A percentile compares a stretch with the other conserved stretches of the same genome.
Conservation (phyloP, 768 basidiomycete genomes). For the Arthromyces matolae region DNA sequence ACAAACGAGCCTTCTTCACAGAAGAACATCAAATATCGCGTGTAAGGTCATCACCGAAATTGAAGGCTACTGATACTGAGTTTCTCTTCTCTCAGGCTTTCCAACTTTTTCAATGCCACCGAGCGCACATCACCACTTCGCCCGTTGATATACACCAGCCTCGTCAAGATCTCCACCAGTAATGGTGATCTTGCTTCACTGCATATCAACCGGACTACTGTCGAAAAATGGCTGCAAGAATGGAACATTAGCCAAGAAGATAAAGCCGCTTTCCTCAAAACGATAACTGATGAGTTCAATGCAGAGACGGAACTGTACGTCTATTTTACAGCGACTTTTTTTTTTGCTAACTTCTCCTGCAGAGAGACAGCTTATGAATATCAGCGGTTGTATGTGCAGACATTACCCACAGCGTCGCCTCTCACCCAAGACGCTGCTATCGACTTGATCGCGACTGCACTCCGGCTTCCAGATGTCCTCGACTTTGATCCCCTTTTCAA, state of each 20-base stretch:
- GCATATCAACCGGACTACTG: slow-evolving; percentile 51
- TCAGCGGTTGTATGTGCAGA: slow-evolving; percentile 55
- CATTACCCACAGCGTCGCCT: slow-evolving; percentile 53
- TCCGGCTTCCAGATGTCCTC: slow-evolving; percentile 64
- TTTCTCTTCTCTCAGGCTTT: slow-evolving; percentile 45
- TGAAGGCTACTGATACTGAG: slow-evolving; percentile 2
- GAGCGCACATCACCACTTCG: slow-evolving; percentile 66
- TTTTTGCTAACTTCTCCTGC: slow-evolving; percentile 2
- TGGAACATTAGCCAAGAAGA: slow-evolving; percentile 65
- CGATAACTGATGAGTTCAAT: slow-evolving; percentile 55
- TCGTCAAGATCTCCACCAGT: slow-evolving; percentile 55
- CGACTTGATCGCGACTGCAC: slow-evolving; percentile 58
- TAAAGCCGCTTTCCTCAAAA: slow-evolving; percentile 63
- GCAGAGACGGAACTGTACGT: slow-evolving; percentile 59
- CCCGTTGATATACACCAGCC: slow-evolving; percentile 54
- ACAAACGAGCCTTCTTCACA: slow-evolving; percentile 50
- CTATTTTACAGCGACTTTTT: neutral
- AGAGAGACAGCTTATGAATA: slow-evolving; percentile 67
- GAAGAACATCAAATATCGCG: slow-evolving; percentile 66
- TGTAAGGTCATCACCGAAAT: slow-evolving; percentile 43
- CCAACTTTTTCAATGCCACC: slow-evolving; percentile 78
- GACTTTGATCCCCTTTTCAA: slow-evolving; percentile 82
- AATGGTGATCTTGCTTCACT: slow-evolving; percentile 64
- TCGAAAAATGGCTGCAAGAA: slow-evolving; percentile 77
- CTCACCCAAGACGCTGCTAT: slow-evolving; percentile 51